Conservation (phyloP, 1,284 basidiomycete genomes). For the Malassezia globosa region DNA sequence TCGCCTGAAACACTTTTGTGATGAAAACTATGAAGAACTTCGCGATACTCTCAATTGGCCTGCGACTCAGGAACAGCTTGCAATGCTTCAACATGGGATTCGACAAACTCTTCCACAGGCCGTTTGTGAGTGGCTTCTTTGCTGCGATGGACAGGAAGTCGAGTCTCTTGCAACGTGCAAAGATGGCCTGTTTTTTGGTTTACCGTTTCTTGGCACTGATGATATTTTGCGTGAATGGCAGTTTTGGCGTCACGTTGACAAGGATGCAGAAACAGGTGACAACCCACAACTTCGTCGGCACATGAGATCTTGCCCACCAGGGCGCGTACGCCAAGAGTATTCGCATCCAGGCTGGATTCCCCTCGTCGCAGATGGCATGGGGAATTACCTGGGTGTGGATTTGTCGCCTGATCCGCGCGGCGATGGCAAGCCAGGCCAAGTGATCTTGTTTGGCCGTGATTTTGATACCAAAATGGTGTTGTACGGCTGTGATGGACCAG, state of each 20-base stretch:
- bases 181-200: constrained; percentile 44
- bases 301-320: constrained; percentile 80
- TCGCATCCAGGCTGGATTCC: constrained; percentile 93
- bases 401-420: constrained; percentile 59
- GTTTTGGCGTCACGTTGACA: constrained; percentile 43
- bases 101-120: constrained; percentile 34
- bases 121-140: constrained; percentile 40
- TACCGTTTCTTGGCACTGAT: constrained; percentile 37
- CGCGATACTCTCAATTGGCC: constrained; percentile 44
- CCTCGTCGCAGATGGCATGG: constrained; percentile 78
- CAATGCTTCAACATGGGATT: constrained; percentile 36
- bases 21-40: constrained; percentile 37
- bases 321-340: constrained; percentile 82
- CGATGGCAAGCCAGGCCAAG: constrained; percentile 68
- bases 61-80: constrained; percentile 30
- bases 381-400: constrained; percentile 94
- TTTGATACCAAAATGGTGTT: constrained; percentile 96
- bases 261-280: constrained; percentile 35
- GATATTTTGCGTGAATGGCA: constrained; percentile 39
- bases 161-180: constrained; percentile 40
- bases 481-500: constrained; percentile 59
- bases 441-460: constrained; percentile 92
- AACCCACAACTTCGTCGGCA: constrained; percentile 30
- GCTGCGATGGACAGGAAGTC: constrained; percentile 41
- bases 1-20: constrained; percentile 35